phyloP scores from a whole-genome alignment of 495 filamentous ascomycete genomes.

The Penicillium paxilli region DNA sequence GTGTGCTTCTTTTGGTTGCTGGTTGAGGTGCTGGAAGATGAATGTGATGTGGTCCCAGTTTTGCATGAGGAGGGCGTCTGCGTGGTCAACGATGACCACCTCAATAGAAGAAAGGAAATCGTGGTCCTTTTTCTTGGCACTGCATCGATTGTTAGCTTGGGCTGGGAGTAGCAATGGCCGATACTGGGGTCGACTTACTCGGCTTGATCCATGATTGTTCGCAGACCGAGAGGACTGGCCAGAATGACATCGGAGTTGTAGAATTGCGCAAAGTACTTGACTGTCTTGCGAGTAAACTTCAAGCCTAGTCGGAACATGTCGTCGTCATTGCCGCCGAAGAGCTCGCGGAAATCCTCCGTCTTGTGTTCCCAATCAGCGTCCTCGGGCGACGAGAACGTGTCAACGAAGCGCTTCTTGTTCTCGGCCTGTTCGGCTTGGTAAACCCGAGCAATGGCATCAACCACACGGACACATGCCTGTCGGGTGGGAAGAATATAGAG shows the following conservation, averaged over 20 bases:
- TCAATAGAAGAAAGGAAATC: constrained; percentile 95
- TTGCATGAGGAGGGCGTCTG: constrained; percentile 93
- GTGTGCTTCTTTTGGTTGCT: constrained; percentile 85
- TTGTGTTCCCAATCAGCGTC: constrained; percentile 68
- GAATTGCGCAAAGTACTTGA: constrained; percentile 94
- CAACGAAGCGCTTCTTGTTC: constrained; percentile 88
- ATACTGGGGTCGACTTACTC: constrained; percentile 31
- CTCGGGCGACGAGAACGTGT: constrained; percentile 67
- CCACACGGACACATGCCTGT: constrained; percentile 73
- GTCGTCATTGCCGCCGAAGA: constrained; percentile 93
- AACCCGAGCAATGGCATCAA: constrained; percentile 71
- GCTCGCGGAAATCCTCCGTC: constrained; percentile 82
- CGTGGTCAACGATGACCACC: constrained; percentile 84
- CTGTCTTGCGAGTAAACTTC: constrained; percentile 92
- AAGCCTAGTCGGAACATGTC: constrained; percentile 93
- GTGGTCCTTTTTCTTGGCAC: constrained; percentile 75
- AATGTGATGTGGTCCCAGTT: constrained; percentile 96
- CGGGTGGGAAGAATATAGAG: constrained; percentile 86
- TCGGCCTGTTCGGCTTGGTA: constrained; percentile 88
- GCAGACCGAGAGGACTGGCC: constrained; percentile 82
- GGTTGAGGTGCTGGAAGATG: constrained; percentile 88
- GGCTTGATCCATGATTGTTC: constrained; percentile 82
- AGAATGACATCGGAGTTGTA: constrained; percentile 96
- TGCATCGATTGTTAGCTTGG: constrained; percentile 19
- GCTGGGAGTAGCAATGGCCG: background rate